A percentile compares a stretch with the other conserved stretches of the same genome.
Evolutionary conservation across 2,329 filamentous ascomycete species (phyloP).

Genomic region (Waltergamsia citrina): DNA sequence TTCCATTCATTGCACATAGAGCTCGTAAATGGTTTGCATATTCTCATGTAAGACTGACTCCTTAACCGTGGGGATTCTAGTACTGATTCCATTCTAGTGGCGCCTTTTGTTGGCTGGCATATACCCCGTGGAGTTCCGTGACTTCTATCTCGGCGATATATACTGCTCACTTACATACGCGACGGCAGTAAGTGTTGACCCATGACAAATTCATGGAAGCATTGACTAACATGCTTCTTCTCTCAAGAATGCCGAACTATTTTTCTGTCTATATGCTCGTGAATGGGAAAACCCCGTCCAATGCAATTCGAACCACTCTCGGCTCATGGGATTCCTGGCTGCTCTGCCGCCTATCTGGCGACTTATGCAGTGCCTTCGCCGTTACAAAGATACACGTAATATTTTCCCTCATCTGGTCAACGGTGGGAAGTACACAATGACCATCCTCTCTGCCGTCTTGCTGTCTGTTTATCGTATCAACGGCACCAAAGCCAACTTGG

Average conservation of each 20-base stretch:
- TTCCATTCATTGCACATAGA: conserved; percentile 62
- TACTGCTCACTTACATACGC: conserved; percentile 93
- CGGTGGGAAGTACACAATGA: conserved; percentile 81
- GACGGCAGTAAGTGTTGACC: conserved; percentile 56
- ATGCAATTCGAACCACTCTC: conserved; percentile 82
- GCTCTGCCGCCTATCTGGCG: conserved; percentile 84
- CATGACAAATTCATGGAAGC: too few species aligned
- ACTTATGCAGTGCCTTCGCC: conserved; percentile 79
- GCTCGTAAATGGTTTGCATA: conserved; percentile 81
- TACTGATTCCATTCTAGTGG: too few species aligned
- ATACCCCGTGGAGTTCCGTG: conserved; percentile 91
- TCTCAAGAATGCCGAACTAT: conserved; percentile 72
- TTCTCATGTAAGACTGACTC: conserved; percentile 62
- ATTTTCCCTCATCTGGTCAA: conserved; percentile 90
- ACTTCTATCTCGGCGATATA: conserved; percentile 97
- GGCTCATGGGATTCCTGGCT: conserved; percentile 76
- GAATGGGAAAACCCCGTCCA: conserved; percentile 62
- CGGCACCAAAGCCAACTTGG: conserved; percentile 43
- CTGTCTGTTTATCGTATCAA: conserved; percentile 79
- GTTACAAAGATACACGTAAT: conserved; percentile 79
- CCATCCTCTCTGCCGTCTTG: conserved; percentile 68
- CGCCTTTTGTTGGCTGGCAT: conserved; percentile 76
- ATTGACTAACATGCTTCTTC: background rate
- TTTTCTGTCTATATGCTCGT: conserved; percentile 87
- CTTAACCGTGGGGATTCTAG: too few species aligned